These are phyloP conservation scores for Somion occarium DNA, from an alignment of 1,284 basidiomycete species.

Conservation along the genomic window DNA sequence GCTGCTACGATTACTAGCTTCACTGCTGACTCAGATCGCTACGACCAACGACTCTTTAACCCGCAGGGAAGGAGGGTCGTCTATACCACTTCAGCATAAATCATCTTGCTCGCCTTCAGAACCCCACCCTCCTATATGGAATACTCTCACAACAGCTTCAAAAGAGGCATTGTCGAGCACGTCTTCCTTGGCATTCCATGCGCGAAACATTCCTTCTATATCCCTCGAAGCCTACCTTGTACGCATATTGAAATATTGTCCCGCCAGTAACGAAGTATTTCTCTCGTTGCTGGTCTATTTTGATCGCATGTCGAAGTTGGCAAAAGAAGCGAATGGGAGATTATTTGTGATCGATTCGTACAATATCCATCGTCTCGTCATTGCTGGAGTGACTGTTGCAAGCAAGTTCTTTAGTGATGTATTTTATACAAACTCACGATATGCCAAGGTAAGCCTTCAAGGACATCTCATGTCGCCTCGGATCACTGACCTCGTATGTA, in stretches of 20 bases:
- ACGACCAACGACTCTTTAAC: constrained; percentile 76
- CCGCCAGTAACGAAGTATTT: constrained; percentile 97
- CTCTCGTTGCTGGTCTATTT: constrained; percentile 94
- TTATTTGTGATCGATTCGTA: constrained; percentile 95
- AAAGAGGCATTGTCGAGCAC: constrained; percentile 76
- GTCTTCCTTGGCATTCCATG: constrained; percentile 90
- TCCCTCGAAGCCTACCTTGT: constrained; percentile 92
- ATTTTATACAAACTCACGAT: constrained; percentile 99
- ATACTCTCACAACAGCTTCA: constrained; percentile 74
- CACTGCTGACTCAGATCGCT: constrained; percentile 88
- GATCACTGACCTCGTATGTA: constrained; percentile 2
- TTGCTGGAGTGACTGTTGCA: constrained; percentile 96
- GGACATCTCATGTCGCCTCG: not conserved
- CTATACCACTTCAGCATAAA: constrained; percentile 16
- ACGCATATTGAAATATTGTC: constrained; percentile 97
- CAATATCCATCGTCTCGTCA: constrained; percentile 92
- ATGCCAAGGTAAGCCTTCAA: constrained; percentile 80
- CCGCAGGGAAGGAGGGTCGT: constrained; percentile 24
- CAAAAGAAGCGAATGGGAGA: constrained; percentile 58
- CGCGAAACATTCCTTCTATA: constrained; percentile 93
- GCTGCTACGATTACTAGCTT: constrained; percentile 85
- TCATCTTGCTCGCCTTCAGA: constrained; percentile 21
- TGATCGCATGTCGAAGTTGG: constrained; percentile 81
- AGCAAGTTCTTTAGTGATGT: constrained; percentile 99
- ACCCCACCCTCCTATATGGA: constrained; percentile 49